Percentiles rank a stretch among this genome's conserved stretches.
Conservation (phyloP, 192 early-diverging fungal genomes). For the Haplosporangium gracile region DNA sequence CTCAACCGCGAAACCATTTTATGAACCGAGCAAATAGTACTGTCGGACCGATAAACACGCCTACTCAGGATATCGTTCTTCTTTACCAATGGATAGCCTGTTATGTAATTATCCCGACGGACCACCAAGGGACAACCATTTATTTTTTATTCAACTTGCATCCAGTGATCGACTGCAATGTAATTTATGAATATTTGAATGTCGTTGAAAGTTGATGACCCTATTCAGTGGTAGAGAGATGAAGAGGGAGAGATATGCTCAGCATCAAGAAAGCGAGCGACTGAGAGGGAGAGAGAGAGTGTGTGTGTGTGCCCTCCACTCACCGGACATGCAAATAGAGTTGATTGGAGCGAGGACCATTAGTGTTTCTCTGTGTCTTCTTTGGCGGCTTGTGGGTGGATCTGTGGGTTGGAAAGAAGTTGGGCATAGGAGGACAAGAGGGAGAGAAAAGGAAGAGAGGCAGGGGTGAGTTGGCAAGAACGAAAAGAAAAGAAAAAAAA, state of each 20-base stretch:
- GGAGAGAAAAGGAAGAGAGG: not conserved
- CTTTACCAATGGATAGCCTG: not conserved
- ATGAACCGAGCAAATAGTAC: not conserved
- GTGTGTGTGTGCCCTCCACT: too few relatives aligned
- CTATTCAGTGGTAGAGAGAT: too few relatives aligned
- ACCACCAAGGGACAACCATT: not conserved
- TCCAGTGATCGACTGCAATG: too few relatives aligned
- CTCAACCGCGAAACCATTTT: not conserved
- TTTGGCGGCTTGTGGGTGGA: not conserved
- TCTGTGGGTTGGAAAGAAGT: not conserved
- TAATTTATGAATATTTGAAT: not conserved
- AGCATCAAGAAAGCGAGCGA: not conserved
- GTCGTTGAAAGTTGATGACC: too few relatives aligned
- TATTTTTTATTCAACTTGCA: not conserved
- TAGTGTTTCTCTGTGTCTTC: not conserved
- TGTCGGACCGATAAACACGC: conserved; percentile 27
- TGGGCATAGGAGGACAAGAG: not conserved
- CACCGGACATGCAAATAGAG: not conserved
- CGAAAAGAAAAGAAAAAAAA: not conserved
- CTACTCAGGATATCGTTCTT: not conserved
- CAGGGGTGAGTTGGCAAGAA: not conserved
- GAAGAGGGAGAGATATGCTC: too few relatives aligned
- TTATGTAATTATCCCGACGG: too few relatives aligned
- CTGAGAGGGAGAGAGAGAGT: not conserved
- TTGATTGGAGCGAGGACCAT: not conserved